Evolutionary conservation across 495 filamentous ascomycete species (phyloP).

Genomic region (Hypoxylon lienhwacheense): DNA sequence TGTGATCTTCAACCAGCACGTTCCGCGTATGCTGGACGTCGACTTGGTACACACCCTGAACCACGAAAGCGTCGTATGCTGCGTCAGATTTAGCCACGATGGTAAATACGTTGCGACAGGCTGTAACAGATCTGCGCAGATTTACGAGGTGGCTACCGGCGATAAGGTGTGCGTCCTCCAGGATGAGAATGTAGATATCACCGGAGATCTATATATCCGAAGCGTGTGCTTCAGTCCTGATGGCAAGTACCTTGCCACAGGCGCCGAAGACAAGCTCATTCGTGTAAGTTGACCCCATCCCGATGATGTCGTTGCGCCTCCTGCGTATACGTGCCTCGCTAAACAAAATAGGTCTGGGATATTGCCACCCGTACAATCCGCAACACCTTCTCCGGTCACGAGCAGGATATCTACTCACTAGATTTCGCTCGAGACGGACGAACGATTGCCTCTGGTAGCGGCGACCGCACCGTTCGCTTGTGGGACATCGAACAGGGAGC

Average conservation of each 20-base stretch:
- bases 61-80: slow-evolving; percentile 89
- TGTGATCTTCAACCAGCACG: slow-evolving; percentile 83
- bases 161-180: slow-evolving; percentile 77
- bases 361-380: slow-evolving; percentile 74
- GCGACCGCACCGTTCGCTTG: slow-evolving; percentile 83
- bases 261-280: slow-evolving; percentile 90
- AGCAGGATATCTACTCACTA: slow-evolving; percentile 93
- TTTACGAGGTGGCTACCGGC: slow-evolving; percentile 80
- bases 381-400: slow-evolving; percentile 80
- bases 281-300: slow-evolving; percentile 59
- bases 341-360: slow-evolving; percentile 74
- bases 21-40: slow-evolving; percentile 81
- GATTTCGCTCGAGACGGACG: slow-evolving; percentile 86
- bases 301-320: slow-evolving; percentile 1
- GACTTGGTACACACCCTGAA: slow-evolving; percentile 83
- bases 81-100: slow-evolving; percentile 85
- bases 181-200: slow-evolving; percentile 80
- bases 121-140: slow-evolving; percentile 86
- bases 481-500: slow-evolving; percentile 82
- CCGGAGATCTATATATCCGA: slow-evolving; percentile 84
- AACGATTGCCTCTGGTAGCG: slow-evolving; percentile 85
- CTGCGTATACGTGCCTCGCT: slow-evolving; percentile 1
- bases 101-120: slow-evolving; percentile 88
- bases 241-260: slow-evolving; percentile 84
- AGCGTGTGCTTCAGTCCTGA: slow-evolving; percentile 94